phyloP scores from a whole-genome alignment of 139 green algal species.

The Deuterostichococcus epilithicus region DNA sequence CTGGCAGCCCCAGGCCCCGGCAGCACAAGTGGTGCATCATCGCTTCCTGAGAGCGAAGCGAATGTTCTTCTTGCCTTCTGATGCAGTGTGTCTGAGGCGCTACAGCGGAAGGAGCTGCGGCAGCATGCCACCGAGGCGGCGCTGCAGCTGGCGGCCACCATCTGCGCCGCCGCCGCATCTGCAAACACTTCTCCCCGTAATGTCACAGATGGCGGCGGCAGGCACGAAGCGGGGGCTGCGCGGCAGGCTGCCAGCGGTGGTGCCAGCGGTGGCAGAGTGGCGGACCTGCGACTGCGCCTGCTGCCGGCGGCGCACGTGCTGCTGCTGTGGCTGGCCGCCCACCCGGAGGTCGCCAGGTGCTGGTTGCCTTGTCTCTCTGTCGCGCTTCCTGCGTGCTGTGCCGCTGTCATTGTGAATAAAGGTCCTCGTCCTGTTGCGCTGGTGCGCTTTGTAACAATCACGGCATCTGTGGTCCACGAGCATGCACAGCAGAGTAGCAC shows the following conservation, averaged over 20 bases:
- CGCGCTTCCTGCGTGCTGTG: too few relatives aligned
- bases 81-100: constrained; percentile 11
- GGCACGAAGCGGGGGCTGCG: neutral
- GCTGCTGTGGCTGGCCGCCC: constrained; percentile 19
- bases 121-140: constrained; percentile 5
- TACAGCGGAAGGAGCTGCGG: constrained; percentile 15
- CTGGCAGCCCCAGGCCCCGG: too few relatives aligned
- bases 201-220: neutral
- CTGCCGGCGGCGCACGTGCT: constrained; percentile 16
- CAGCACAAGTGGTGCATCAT: too few relatives aligned
- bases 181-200: too few relatives aligned
- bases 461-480: too few relatives aligned
- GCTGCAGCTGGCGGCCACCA: neutral
- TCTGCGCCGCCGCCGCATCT: neutral
- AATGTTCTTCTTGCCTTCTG: neutral
- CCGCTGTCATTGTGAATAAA: too few relatives aligned
- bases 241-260: neutral
- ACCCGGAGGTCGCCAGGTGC: constrained; percentile 8
- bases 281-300: neutral
- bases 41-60: too few relatives aligned
- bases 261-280: neutral
- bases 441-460: too few relatives aligned
- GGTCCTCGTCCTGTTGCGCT: too few relatives aligned
- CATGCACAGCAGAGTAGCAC: too few relatives aligned
- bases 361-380: too few relatives aligned